These are phyloP conservation scores for Coniferiporia weirii DNA, from an alignment of 1,284 basidiomycete genomes.

Conservation along the genomic window DNA sequence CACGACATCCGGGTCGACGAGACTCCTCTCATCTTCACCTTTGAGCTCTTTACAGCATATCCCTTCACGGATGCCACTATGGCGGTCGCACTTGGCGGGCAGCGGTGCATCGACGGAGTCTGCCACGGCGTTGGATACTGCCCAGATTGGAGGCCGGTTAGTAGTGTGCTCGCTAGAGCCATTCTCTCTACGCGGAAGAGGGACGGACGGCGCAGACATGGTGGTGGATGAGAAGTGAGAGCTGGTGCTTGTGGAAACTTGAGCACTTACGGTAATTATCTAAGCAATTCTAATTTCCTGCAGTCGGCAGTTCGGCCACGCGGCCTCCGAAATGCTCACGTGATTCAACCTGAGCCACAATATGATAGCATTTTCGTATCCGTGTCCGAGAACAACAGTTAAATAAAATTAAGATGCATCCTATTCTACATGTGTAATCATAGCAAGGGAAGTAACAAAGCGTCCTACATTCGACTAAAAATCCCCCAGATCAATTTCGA, in stretches of 20 bases:
- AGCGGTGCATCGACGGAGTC: slow-evolving; percentile 38
- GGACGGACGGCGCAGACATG: slow-evolving; percentile 29
- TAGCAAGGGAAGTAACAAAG: neutral
- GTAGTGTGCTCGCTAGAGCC: slow-evolving; percentile 17
- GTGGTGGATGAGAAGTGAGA: neutral
- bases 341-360: too few species aligned
- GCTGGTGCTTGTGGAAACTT: too few species aligned
- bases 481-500: slow-evolving; percentile 75
- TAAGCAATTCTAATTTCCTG: too few species aligned
- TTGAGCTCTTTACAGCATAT: slow-evolving; percentile 82
- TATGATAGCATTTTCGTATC: neutral
- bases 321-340: too few species aligned
- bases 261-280: too few species aligned
- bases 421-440: slow-evolving; percentile 1
- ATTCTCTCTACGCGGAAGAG: slow-evolving; percentile 27
- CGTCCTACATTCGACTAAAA: slow-evolving; percentile 37
- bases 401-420: neutral
- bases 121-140: slow-evolving; percentile 40
- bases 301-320: too few species aligned
- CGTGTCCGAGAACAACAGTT: neutral
- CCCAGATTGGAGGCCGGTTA: slow-evolving; percentile 56
- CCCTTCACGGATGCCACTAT: slow-evolving; percentile 46
- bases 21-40: slow-evolving; percentile 66
- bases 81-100: slow-evolving; percentile 54
- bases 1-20: slow-evolving; percentile 81